Evolutionary conservation across 2,329 filamentous ascomycete genomes (phyloP), one percentile per base, ranked within the genome.

Genomic region (Thielaviopsis euricoi): DNA sequence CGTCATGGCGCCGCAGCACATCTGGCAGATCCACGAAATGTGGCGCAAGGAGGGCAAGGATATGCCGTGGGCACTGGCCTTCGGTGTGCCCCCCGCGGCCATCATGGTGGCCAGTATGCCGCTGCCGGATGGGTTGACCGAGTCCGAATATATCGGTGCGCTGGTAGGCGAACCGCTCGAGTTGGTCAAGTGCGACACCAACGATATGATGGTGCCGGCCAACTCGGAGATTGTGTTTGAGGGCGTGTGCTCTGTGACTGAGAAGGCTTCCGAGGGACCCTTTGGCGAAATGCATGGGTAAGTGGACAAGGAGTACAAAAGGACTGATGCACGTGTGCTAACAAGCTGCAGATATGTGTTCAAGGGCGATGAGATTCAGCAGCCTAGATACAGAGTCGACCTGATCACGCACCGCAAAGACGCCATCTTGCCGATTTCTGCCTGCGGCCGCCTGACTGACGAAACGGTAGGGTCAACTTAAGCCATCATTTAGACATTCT

Each of bases 141-240:
- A 79, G 63, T 71, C 70, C 3, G 73, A 68, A 1, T 79, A 77
- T 56, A 67, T 77, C 6, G 75, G 76, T 1, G 70, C 74, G 0
- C 66, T 79, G 56, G 68, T 68, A 1, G 75, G 75, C 2, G 60
- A 64, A 0, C 66, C 75, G 0, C 58, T 78, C 6, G 71, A 78
- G 33, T 62, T 79, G 0, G 71, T 75, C 40, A 78, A 77, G 61
- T 78, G 75, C 57, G 76, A 78, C n/a, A 74, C 71, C 0, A 79
- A 74, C 58, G 67, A 72, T 23, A 63, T 79, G 0, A 63, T 68
- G 3, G 74, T 79, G 1, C 76, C 76, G 0, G 75, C 76, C 0
- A 76, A 71, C 57, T 63, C 67, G 0, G 76, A 79, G 62, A 78
- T 79, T 54, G 71, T 79, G 0, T 64, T 79, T 1, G 76, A 79